Conservation (phyloP, 768 basidiomycete species). For the Russula sp. region DNA sequence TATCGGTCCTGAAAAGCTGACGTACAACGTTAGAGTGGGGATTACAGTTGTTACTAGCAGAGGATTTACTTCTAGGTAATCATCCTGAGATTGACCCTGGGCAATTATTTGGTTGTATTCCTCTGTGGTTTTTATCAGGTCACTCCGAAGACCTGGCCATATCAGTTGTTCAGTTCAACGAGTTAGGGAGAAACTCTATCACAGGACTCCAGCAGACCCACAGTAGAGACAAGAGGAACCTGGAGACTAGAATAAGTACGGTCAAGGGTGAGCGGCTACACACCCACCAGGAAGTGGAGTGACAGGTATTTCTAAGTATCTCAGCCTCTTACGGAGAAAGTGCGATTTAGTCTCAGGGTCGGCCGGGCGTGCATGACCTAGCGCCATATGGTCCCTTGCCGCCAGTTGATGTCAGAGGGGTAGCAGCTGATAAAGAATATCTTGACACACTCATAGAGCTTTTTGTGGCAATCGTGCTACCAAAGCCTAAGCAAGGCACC, state of each 20-base stretch:
- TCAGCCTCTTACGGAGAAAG: slow-evolving; percentile 1
- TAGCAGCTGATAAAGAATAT: not conserved
- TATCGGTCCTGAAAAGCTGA: not conserved
- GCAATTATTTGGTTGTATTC: not conserved
- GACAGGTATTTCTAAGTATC: not conserved
- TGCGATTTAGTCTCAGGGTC: not conserved
- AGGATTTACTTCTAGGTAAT: slow-evolving; percentile 1
- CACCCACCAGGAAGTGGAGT: not conserved
- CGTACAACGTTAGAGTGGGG: not conserved
- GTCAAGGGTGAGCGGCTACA: not conserved
- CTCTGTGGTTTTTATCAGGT: not conserved
- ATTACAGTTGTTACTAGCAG: not conserved
- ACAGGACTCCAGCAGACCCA: not conserved
- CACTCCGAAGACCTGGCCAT: slow-evolving; percentile 8
- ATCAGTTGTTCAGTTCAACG: not conserved
- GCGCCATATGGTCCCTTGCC: not conserved
- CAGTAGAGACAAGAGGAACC: not conserved
- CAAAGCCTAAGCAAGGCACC: not conserved
- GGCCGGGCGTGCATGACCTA: not conserved
- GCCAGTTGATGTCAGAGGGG: not conserved
- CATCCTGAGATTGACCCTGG: not conserved
- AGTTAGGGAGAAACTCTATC: not conserved
- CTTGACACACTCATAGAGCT: slow-evolving; percentile 4
- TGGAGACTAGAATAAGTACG: not conserved
- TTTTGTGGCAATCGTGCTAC: slow-evolving; percentile 13